Conservation (phyloP, 2,329 filamentous ascomycete genomes). For the Tolypocladium capitatum region DNA sequence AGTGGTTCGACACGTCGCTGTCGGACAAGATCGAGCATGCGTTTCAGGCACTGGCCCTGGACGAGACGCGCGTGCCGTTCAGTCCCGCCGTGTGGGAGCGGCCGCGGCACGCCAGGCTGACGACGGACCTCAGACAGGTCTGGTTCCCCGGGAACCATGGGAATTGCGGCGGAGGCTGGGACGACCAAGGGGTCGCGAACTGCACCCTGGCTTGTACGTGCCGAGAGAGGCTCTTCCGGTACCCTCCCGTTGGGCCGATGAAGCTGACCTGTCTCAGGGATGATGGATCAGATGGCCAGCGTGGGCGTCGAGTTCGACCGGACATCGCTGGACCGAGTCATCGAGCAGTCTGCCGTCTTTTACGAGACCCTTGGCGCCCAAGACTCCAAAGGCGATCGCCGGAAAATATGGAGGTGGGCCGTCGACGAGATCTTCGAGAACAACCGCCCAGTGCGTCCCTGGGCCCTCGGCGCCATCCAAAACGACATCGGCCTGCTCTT, state of each 20-base stretch:
- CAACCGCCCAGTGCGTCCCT: conserved; percentile 34
- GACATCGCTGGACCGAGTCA: conserved; percentile 26
- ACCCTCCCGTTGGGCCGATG: not conserved
- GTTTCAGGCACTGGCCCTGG: conserved; percentile 45
- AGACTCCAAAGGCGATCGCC: conserved; percentile 4
- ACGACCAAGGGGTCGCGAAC: conserved; percentile 31
- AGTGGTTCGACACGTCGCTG: conserved; percentile 40
- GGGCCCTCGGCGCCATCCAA: conserved; percentile 32
- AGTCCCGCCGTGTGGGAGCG: conserved; percentile 42
- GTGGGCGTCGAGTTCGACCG: conserved; percentile 36
- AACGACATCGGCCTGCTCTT: conserved; percentile 27
- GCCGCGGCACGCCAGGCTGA: conserved; percentile 20
- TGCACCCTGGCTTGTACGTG: conserved; percentile 25
- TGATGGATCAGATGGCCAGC: conserved; percentile 42
- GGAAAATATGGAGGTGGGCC: conserved; percentile 25
- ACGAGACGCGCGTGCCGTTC: conserved; percentile 42
- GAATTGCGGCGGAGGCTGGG: conserved; percentile 58
- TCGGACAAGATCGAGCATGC: conserved; percentile 41
- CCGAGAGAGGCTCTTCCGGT: fast-evolving
- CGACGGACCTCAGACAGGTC: conserved; percentile 34
- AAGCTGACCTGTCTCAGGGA: conserved; percentile 23
- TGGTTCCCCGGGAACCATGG: conserved; percentile 63
- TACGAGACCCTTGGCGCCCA: conserved; percentile 13
- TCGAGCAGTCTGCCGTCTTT: conserved; percentile 19
- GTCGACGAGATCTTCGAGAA: conserved; percentile 31